Conservation (phyloP, 345 rosid genomes). For the Raphanus raphanistrum region DNA sequence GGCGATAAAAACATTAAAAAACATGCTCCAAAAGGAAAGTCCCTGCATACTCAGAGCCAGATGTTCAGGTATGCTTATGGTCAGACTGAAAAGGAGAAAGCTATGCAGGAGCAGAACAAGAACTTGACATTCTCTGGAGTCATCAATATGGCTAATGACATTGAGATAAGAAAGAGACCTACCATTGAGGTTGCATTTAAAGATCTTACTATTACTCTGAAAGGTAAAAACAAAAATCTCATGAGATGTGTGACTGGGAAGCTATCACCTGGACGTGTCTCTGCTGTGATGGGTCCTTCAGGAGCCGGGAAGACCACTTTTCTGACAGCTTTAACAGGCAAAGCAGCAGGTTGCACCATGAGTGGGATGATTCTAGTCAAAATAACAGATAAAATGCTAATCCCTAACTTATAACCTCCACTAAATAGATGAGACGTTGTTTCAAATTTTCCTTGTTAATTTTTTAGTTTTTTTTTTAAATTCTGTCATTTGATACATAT, state of each 20-base stretch:
- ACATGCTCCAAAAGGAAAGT: constrained; percentile 74
- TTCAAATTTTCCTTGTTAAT: too few species aligned
- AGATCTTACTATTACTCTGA: constrained; percentile 78
- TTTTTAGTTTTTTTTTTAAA: too few species aligned
- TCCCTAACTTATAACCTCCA: too few species aligned
- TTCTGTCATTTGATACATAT: too few species aligned
- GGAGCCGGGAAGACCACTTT: constrained; percentile 99
- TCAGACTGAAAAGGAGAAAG: constrained; percentile 91
- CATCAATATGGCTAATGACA: constrained; percentile 75
- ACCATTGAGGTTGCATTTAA: constrained; percentile 77
- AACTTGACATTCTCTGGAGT: constrained; percentile 91
- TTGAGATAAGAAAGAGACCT: constrained; percentile 70
- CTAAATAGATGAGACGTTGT: too few species aligned
- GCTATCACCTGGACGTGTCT: constrained; percentile 81
- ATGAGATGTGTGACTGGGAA: constrained; percentile 91
- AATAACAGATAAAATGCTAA: too few species aligned
- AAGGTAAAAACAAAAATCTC: constrained; percentile 76
- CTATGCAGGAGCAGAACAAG: constrained; percentile 80
- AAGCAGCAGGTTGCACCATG: constrained; percentile 74
- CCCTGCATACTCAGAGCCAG: constrained; percentile 90
- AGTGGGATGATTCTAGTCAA: constrained; percentile 65
- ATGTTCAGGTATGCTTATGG: constrained; percentile 92
- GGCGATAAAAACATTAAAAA: constrained; percentile 74
- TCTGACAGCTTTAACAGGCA: constrained; percentile 89
- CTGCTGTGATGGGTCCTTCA: constrained; percentile 99